Base-by-base conservation (phyloP, 2,329 filamentous ascomycete genomes). In the Pestalotiopsis sp. region DNA sequence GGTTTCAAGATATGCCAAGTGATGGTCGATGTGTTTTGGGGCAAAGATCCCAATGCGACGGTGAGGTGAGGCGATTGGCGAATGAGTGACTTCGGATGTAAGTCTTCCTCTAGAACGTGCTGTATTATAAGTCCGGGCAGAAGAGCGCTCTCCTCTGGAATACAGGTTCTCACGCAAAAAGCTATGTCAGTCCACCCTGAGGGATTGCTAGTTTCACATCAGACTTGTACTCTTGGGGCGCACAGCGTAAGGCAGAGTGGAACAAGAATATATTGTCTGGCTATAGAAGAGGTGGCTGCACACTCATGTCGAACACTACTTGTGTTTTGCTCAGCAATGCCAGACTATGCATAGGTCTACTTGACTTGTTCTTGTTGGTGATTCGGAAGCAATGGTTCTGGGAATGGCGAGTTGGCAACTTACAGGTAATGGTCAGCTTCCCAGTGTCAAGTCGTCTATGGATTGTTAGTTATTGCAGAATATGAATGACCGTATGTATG, bases 221-320 rank as follows among this genome's bases (percentile, higher is more conserved):
- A 62, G 61, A 62, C 57, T 62, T 25, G n/a, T 41, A 62, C 31
- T 62, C 27, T 17, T 7, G 61, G 57, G 57, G 12, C 57, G 14
- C 23, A 14, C 45, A 59, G 13, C 23, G 25, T 4, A 14, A n/a
- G 7, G 11, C n/a, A 20, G 27, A 23, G 12, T 36, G 13, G 61
- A 25, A 61, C 25, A 61, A 17, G 31, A 36, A 12, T 61, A 39
- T 61, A 61, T 61, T 61, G 23, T 61, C 57, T 36, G 59, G 59
- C 59, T 61, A 61, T 20, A 59, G 59, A 61, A 61, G 25, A 41
- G 14, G 12, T 61, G 31, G 31, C 31, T 38, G 59, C 59, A 59
- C 14, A 59, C 57, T 59, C 13, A 59, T 59, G 57, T 27, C 13
- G n/a, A 38, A 61, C 59, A 61, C 59, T 61, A 61, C 59, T 61